Evolutionary conservation across 2,329 filamentous ascomycete species (phyloP), one percentile per base, ranked within the genome.

Genomic region (Botrytis sinoallii): DNA sequence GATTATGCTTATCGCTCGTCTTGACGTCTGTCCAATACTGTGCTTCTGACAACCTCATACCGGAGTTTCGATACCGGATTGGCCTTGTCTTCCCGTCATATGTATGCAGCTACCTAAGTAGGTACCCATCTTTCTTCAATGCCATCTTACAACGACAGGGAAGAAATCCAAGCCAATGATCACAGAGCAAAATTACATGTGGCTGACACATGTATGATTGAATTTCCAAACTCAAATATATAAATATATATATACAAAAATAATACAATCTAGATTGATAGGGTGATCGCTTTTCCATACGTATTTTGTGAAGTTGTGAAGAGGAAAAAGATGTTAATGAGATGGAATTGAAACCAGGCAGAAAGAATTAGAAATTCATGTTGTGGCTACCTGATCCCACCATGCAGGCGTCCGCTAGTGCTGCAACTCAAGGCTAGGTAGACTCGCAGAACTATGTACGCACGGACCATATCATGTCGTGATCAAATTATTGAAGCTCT

Each of bases 41-140:
- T 38, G 35, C 64, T 52, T n/a, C 44, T 52, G 64, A 52, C 64
- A 52, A 22, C 32, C 35, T 14, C n/a, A 35, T 25, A 25, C 64
- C 44, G n/a, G 44, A 52, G 42, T 52, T 10, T 32, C 18, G 22
- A 20, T 25, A 38, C 32, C 14, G 14, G 18, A 52, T 52, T 67
- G 12, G 22, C 44, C 44, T 22, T 38, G 7, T 5, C 12, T 35
- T 16, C 64, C 44, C 44, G 25, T 32, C 14, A 25, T 48, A 29
- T 66, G 18, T 40, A 42, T n/a, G 61, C 16, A 64, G n/a, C 38
- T 64, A 46, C 20, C 44, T 46, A 46, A 18, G 44, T 46, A 42
- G n/a, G 61, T 64, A 64, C 25, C 61, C 38, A 64, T 64, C 61
- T 42, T 64, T 42, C 61, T 42, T 64, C 38, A 42, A 64, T 25